Base-by-base conservation (phyloP, 2,329 filamentous ascomycete species). In the Fusarium devonianum region DNA sequence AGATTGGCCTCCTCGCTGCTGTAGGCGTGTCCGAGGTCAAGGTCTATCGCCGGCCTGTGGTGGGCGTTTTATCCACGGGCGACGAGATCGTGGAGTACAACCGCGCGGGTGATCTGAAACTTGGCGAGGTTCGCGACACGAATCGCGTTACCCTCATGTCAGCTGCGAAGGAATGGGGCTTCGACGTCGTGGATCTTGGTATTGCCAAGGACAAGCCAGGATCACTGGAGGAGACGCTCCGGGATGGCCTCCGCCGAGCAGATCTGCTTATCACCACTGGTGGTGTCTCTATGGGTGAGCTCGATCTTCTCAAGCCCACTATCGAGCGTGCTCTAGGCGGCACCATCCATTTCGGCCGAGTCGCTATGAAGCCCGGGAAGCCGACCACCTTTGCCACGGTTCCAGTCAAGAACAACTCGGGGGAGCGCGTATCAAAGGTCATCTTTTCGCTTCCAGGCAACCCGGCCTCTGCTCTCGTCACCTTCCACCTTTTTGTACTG, bases 291-390 rank as follows among this genome's bases (percentile, higher is more conserved):
- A 99, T 99, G 94, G 94, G 94, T 47, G 94, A 99, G 73, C 84
- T 97, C 3, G 94, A 99, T 71, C 86, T 99, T 7, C 83, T 99
- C 14, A 99, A 99, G 70, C 93, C 94, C 0, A 97, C 93, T 0
- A 90, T 99, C 64, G 94, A 97, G 75, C 87, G 93, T 30, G 80
- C 86, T 2, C 82, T 99, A 1, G 91, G 92, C 47, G 94, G 94
- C 7, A 94, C 87, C 0, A 96, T 99, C 60, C 94, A 97, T 72
- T 99, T 99, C 64, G 94, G 94, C 17, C 88, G 94, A 3, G 94
- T 99, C 3, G 84, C 88, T 44, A 97, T 99, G 94, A 99, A 99
- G 76, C 94, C 94, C 0, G 94, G 94, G 4, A 99, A 97, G 73
- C 94, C 94, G 2, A 97, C 92, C 0, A 99, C 94, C 0, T 99